These are phyloP conservation scores for Viridothelium virens DNA, from an alignment of 495 filamentous ascomycete genomes.

Conservation along the genomic window DNA sequence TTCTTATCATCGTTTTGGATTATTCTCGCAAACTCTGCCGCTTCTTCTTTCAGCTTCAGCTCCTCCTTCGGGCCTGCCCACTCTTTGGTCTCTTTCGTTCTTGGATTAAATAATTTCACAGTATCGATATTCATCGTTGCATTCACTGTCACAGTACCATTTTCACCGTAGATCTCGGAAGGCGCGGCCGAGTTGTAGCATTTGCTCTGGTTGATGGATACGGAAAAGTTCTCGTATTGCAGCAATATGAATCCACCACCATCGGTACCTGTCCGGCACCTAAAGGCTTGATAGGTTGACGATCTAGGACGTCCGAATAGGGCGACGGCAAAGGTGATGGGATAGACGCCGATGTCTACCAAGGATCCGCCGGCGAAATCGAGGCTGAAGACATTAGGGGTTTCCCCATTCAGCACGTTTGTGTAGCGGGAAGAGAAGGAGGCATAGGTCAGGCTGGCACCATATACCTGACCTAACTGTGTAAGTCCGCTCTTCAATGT, in stretches of 20 bases:
- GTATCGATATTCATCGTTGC: slow-evolving; percentile 33
- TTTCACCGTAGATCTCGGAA: slow-evolving; percentile 33
- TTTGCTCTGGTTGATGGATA: slow-evolving; percentile 29
- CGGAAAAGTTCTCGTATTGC: slow-evolving; percentile 32
- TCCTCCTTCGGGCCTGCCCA: slow-evolving; percentile 26
- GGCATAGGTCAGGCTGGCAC: slow-evolving; percentile 31
- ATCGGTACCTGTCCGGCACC: slow-evolving; percentile 32
- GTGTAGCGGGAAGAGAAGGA: slow-evolving; percentile 32
- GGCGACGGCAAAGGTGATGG: slow-evolving; percentile 26
- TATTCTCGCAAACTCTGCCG: slow-evolving; percentile 34
- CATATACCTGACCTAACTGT: slow-evolving; percentile 26
- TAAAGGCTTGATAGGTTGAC: slow-evolving; percentile 30
- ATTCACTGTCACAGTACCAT: slow-evolving; percentile 31
- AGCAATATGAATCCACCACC: slow-evolving; percentile 30
- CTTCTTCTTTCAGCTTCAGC: slow-evolving; percentile 34
- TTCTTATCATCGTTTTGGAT: slow-evolving; percentile 29
- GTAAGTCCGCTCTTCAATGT: slow-evolving; percentile 20
- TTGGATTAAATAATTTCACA: slow-evolving; percentile 27
- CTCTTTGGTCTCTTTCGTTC: slow-evolving; percentile 28
- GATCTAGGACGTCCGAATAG: slow-evolving; percentile 26
- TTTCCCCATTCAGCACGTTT: slow-evolving; percentile 27
- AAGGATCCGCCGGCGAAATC: slow-evolving; percentile 26
- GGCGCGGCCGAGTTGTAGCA: slow-evolving; percentile 26
- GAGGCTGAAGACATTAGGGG: slow-evolving; percentile 29
- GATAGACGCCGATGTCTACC: slow-evolving; percentile 31